These are phyloP conservation scores for Claviceps cyperi DNA, from an alignment of 2,329 filamentous ascomycete genomes.

Conservation along the genomic window DNA sequence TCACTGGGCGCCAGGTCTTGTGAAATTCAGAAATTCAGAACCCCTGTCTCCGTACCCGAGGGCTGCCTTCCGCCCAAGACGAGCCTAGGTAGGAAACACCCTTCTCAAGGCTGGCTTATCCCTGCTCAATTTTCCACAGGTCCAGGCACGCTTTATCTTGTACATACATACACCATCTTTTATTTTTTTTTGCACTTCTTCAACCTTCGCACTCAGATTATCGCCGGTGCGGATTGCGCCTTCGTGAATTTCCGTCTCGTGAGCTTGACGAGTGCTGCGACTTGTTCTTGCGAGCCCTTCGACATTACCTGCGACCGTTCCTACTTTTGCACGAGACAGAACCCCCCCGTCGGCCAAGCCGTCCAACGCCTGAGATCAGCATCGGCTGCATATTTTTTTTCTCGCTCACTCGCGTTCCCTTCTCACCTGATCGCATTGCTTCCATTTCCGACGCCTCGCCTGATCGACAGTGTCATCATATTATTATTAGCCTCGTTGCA, in stretches of 20 bases:
- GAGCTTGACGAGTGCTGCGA: not conserved
- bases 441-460: not conserved
- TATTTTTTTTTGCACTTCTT: constrained; percentile 2
- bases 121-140: constrained; percentile 4
- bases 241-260: not conserved
- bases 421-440: not conserved
- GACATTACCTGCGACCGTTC: not conserved
- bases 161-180: constrained; percentile 4
- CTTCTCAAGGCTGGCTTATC: constrained; percentile 4
- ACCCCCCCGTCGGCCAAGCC: not conserved
- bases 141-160: not conserved
- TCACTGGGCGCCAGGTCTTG: not conserved
- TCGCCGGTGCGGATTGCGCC: not conserved
- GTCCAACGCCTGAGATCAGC: not conserved
- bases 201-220: constrained; percentile 1
- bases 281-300: not conserved
- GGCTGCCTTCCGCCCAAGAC: not conserved
- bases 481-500: not conserved
- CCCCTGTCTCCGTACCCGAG: constrained; percentile 3
- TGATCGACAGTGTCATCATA: not conserved
- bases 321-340: not conserved
- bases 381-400: not conserved
- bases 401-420: not conserved
- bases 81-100: not conserved
- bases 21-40: not conserved